Percentiles rank a stretch among this genome's conserved stretches.
Conservation (phyloP, 2,329 filamentous ascomycete genomes). For the Phaeosphaeriaceae sp. region DNA sequence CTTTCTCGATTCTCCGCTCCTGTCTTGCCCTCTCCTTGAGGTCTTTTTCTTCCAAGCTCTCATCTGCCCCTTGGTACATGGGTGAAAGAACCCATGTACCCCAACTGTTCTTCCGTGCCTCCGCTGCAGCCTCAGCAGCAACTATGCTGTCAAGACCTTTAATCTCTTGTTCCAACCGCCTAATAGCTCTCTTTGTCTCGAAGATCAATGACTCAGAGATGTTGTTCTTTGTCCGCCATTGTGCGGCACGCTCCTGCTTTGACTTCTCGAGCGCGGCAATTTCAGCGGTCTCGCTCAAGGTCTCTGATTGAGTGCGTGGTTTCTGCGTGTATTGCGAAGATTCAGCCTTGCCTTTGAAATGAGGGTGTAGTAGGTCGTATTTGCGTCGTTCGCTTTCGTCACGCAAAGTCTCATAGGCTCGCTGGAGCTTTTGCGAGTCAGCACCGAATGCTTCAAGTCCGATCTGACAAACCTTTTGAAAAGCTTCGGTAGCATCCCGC, state of each 20-base stretch:
- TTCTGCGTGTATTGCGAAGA: constrained; percentile 2
- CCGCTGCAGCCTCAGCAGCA: constrained; percentile 34
- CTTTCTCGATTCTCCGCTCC: constrained; percentile 40
- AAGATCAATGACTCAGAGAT: constrained; percentile 17
- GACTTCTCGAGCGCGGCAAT: constrained; percentile 35
- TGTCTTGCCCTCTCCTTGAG: constrained; percentile 39
- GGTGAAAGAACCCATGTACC: constrained; percentile 30
- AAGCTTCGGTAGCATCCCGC: constrained; percentile 41
- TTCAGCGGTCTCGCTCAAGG: constrained; percentile 27
- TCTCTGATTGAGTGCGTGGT: constrained; percentile 10
- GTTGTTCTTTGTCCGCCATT: constrained; percentile 33
- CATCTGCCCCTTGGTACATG: constrained; percentile 33
- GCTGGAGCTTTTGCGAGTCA: constrained; percentile 29
- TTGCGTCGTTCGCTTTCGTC: constrained; percentile 36
- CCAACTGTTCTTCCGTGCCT: constrained; percentile 44
- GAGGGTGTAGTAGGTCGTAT: constrained; percentile 46
- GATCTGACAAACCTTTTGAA: constrained; percentile 40
- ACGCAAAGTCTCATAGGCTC: constrained; percentile 48
- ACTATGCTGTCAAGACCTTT: constrained; percentile 29
- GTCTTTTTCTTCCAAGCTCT: constrained; percentile 44
- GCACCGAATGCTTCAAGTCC: constrained; percentile 6
- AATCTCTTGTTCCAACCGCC: constrained; percentile 35
- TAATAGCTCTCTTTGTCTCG: constrained; percentile 23
- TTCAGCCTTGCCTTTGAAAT: constrained; percentile 16
- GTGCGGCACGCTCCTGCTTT: constrained; percentile 36